Evolutionary conservation across 495 filamentous ascomycete genomes (phyloP), one percentile per base, ranked within the genome.

Genomic region (Penicillium maclennaniae): DNA sequence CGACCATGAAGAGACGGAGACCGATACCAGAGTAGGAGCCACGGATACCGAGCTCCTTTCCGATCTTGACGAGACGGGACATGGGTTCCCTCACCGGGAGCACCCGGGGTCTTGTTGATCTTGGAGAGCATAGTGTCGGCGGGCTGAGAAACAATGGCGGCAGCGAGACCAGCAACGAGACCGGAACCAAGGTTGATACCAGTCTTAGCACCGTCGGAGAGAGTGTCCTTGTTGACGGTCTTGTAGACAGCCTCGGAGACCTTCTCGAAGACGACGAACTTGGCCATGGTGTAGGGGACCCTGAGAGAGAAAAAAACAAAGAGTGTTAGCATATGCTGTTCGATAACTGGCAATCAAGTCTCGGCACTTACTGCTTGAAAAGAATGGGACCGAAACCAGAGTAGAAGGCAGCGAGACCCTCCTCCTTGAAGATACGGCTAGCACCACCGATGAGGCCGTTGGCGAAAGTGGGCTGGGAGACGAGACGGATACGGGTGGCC

Each of bases 261-360:
- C 84, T 97, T 97, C 83, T 98, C 93, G 85, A 87, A 97, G 62
- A 96, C 93, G 74, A 96, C 93, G 83, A 98, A 98, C 82, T 98
- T 98, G 81, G 95, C 81, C 93, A 98, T 97, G 72, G 93, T 98
- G 81, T 98, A 98, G 54, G 93, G 93, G 72, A 98, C 88, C 83
- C 90, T 95, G 61, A 27, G 31, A 25, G n/a, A 21, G 17, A 47
- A 19, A 31, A 31, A 23, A n/a, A 21, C 16, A 47, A 19, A 31
- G 27, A 23, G 7, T 31, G 59, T 65, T 41, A 64, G 50, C n/a
- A 25, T 10, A 15, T 23, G 7, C 7, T 14, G 20, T 44, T 21
- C 19, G 5, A 15, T 44, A 27, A 2, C 15, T 16, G 1, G 10
- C 43, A 17, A 16, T 19, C n/a, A 26, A 8, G n/a, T 16, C 3